phyloP scores from a whole-genome alignment of 257 asterid species.

The Primulina tabacum region DNA sequence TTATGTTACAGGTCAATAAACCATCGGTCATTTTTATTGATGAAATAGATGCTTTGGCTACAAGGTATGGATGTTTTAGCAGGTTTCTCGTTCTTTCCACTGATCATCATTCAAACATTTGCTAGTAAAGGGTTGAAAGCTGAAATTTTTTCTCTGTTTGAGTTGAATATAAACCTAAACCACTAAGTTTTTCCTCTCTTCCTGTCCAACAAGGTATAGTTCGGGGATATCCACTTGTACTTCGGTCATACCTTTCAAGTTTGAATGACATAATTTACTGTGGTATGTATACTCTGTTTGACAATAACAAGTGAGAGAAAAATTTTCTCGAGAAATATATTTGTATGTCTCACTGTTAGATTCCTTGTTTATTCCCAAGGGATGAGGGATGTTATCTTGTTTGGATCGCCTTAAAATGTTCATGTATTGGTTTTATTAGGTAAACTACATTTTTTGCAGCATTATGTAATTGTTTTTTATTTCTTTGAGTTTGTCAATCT shows the following conservation, averaged over 20 bases:
- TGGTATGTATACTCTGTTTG: too few species aligned
- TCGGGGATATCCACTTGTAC: too few species aligned
- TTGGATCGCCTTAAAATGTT: background rate
- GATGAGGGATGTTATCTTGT: background rate
- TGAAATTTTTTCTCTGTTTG: background rate
- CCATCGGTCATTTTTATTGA: slow-evolving; percentile 97
- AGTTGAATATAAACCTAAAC: too few species aligned
- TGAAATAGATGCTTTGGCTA: slow-evolving; percentile 96
- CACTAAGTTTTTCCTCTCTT: too few species aligned
- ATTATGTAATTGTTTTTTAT: too few species aligned
- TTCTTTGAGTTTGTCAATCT: background rate
- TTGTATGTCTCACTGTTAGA: too few species aligned
- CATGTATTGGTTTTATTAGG: background rate
- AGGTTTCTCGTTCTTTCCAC: slow-evolving; percentile 13
- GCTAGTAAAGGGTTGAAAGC: slow-evolving; percentile 2
- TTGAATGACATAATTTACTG: too few species aligned
- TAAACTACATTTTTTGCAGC: background rate
- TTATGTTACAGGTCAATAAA: slow-evolving; percentile 71
- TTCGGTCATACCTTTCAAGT: too few species aligned
- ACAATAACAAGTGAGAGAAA: too few species aligned
- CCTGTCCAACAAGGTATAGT: too few species aligned
- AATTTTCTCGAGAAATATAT: too few species aligned
- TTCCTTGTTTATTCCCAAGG: background rate
- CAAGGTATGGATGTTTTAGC: slow-evolving; percentile 58
- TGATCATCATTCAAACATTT: slow-evolving; percentile 15